Base-by-base conservation (phyloP, 2,329 filamentous ascomycete genomes). In the Pseudodiploospora longispora region DNA sequence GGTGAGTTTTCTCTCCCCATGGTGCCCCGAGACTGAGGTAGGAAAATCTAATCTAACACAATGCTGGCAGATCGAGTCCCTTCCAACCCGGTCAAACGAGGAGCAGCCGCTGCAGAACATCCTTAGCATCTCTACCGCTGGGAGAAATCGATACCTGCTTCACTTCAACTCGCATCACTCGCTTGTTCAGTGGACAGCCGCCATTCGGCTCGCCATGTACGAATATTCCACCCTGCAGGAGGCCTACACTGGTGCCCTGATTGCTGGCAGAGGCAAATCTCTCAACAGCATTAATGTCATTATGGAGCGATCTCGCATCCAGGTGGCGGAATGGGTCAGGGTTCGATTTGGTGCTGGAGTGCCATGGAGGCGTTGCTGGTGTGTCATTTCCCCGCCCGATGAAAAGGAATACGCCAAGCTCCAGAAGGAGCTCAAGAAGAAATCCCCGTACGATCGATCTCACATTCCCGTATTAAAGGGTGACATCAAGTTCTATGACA, bases 161-260 rank as follows among this genome's bases (percentile, higher is more conserved):
- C 93, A 97, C 64, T 98, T 98, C 69, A 95, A 94, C 63, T 95
- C 91, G 0, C 81, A 91, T 53, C 86, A 95, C 59, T 95, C 91
- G 0, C 72, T 98, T 43, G 84, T 90, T 3, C 90, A 97, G 66
- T 98, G 93, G 93, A 95, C 93, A 1, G 85, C 93, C 10, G 88
- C 85, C 37, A 97, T 98, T 53, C 82, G 93, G 38, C 78, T 98
- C 27, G 79, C 91, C 56, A 95, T 97, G 78, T 97, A 83, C 62
- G 93, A 98, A 68, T 86, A 97, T 59, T 82, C 89, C 1, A 88
- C 87, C 0, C 71, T 98, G 31, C 91, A 97, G 60, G 93, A 98
- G 67, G 89, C 93, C 1, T 98, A 98, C 61, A 98, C 93, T 0
- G 93, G 93, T 6, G 91, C 91, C 19, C 71, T 98, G 37, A 93